A percentile compares a stretch with the other conserved stretches of the same genome.
phyloP scores from a whole-genome alignment of 2,329 filamentous ascomycete genomes.

The Cadophora gregata region DNA sequence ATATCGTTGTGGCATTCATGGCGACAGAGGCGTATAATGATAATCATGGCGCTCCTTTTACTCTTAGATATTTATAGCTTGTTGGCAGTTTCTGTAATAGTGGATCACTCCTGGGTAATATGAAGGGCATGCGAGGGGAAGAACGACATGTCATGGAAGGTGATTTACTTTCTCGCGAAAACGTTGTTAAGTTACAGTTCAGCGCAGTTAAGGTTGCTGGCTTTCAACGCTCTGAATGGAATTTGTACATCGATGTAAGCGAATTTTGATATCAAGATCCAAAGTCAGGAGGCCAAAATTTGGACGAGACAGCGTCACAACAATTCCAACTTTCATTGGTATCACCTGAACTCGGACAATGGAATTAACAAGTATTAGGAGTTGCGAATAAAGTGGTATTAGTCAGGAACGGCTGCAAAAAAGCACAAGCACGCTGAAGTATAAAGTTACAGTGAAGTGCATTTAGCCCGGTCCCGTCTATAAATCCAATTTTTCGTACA shows the following conservation, averaged over 20 bases:
- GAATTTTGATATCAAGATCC: background rate
- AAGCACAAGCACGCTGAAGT: constrained; percentile 37
- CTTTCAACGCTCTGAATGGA: background rate
- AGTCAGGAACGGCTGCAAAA: constrained; percentile 32
- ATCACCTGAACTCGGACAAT: background rate
- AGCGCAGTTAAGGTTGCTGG: too few species aligned
- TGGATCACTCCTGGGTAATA: too few species aligned
- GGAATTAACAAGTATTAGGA: background rate
- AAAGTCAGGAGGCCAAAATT: background rate
- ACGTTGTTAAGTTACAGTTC: too few species aligned
- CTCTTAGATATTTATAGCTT: too few species aligned
- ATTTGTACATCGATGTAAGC: background rate
- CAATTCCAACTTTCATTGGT: background rate
- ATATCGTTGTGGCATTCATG: too few species aligned
- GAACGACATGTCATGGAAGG: too few species aligned
- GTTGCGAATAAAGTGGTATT: constrained; percentile 16
- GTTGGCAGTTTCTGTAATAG: too few species aligned
- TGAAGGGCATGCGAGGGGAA: too few species aligned
- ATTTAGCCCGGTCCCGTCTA: constrained; percentile 37
- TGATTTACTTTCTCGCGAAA: too few species aligned
- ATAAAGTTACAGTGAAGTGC: constrained; percentile 45
- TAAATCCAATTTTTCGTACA: constrained; percentile 40
- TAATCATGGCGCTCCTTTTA: too few species aligned
- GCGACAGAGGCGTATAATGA: too few species aligned
- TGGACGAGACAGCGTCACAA: background rate